phyloP scores from a whole-genome alignment of 352 stramenopile species.

The Globisporangium mamillatum region DNA sequence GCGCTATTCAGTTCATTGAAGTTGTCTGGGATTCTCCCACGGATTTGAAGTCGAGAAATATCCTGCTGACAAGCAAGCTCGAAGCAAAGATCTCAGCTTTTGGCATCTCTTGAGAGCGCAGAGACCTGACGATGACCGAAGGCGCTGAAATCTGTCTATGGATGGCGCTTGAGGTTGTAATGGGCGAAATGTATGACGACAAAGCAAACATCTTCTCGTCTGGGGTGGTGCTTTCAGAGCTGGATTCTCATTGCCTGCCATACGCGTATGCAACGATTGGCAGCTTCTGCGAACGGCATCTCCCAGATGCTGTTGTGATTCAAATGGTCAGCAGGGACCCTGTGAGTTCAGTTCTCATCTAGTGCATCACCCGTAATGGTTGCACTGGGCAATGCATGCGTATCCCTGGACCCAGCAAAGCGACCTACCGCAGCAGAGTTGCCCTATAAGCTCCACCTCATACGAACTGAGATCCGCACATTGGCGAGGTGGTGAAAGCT shows the following conservation, averaged over 20 bases:
- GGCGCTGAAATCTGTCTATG: conserved; percentile 35
- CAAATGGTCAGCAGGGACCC: conserved; percentile 28
- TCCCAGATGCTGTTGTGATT: conserved; percentile 29
- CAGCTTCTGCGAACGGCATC: conserved; percentile 12
- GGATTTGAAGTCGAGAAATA: conserved; percentile 62
- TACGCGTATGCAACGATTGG: too few species aligned
- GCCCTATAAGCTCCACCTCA: conserved; percentile 35
- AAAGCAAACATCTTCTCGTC: conserved; percentile 31
- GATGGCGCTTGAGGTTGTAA: conserved; percentile 55
- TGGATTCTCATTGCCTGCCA: too few species aligned
- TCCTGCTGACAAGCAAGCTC: conserved; percentile 30
- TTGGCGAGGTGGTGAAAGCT: too few species aligned
- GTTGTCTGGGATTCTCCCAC: conserved; percentile 55
- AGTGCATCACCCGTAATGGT: conserved; percentile 26
- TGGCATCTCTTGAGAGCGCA: conserved; percentile 35
- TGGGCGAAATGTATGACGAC: conserved; percentile 39
- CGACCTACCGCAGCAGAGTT: conserved; percentile 41
- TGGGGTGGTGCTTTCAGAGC: too few species aligned
- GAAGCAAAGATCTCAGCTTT: conserved; percentile 59
- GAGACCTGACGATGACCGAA: conserved; percentile 42
- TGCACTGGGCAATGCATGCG: conserved; percentile 39
- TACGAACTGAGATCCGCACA: conserved; percentile 1
- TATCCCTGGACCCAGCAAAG: conserved; percentile 36
- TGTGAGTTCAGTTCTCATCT: conserved; percentile 29
- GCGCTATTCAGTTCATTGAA: conserved; percentile 60